Conservation (phyloP, 192 early-diverging fungal species). For the Geosiphon pyriformis region DNA sequence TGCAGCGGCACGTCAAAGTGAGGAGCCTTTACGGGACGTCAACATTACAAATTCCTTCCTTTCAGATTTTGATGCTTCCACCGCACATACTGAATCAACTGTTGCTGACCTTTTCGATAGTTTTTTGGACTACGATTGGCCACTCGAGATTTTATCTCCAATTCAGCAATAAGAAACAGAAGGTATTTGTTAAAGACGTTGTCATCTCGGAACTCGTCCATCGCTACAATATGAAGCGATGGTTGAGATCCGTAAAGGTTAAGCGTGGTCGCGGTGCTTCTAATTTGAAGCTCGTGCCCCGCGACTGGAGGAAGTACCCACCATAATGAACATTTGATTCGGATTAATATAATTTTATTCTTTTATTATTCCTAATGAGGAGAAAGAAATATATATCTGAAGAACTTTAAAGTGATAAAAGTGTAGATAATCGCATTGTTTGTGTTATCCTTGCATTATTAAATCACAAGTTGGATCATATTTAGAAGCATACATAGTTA, state of each 20-base stretch:
- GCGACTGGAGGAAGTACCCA: slow-evolving; percentile 23
- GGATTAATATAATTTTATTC: too few species aligned
- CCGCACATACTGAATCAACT: slow-evolving; percentile 37
- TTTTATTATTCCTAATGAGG: too few species aligned
- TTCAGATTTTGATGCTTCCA: slow-evolving; percentile 24
- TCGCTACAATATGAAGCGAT: slow-evolving; percentile 3
- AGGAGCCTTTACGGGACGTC: slow-evolving; percentile 24
- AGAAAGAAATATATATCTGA: too few species aligned
- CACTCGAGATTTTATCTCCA: slow-evolving; percentile 17
- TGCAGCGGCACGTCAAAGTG: slow-evolving; percentile 20
- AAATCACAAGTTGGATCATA: too few species aligned
- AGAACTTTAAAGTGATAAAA: too few species aligned
- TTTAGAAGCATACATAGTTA: too few species aligned
- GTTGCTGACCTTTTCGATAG: slow-evolving; percentile 45
- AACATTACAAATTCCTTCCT: slow-evolving; percentile 16
- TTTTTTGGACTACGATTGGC: slow-evolving; percentile 46
- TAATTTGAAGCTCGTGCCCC: slow-evolving; percentile 8
- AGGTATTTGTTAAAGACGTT: slow-evolving; percentile 22
- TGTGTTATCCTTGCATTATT: too few species aligned
- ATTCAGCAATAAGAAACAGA: slow-evolving; percentile 3
- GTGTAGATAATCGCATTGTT: too few species aligned
- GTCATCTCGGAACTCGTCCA: slow-evolving; percentile 21
- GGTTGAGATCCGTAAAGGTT: slow-evolving; percentile 26
- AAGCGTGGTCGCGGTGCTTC: slow-evolving; percentile 12
- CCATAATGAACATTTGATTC: slow-evolving; percentile 4